phyloP scores from a whole-genome alignment of 176 grass and related monocot species.

The Aegilops bicornis region DNA sequence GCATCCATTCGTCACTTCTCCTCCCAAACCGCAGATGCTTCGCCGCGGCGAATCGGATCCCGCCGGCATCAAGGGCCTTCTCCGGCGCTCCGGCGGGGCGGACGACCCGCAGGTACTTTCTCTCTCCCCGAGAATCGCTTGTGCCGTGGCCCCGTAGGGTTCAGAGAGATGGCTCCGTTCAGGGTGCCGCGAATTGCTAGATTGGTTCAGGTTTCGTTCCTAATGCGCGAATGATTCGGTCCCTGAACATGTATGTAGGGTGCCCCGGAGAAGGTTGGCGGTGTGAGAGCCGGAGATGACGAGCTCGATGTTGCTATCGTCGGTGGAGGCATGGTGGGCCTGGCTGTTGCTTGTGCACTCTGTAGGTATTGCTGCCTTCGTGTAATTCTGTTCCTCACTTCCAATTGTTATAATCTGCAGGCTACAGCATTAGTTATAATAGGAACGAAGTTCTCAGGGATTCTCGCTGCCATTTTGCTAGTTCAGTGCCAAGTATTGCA shows the following conservation, averaged over 20 bases:
- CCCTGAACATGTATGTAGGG: conserved; percentile 23
- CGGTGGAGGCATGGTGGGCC: conserved; percentile 93
- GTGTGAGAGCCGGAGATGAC: conserved; percentile 20
- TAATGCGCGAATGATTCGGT: not conserved
- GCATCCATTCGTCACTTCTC: not conserved
- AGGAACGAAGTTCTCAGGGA: not conserved
- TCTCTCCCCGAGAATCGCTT: not conserved
- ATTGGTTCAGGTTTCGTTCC: not conserved
- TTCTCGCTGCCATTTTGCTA: too few relatives aligned
- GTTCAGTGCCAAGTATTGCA: not conserved
- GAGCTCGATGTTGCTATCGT: conserved; percentile 79
- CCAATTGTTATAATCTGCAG: not conserved
- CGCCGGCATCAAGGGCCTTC: conserved; percentile 20
- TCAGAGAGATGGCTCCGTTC: not conserved
- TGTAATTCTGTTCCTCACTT: not conserved
- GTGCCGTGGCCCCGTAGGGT: not conserved
- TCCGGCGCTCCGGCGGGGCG: not conserved
- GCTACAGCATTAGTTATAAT: not conserved
- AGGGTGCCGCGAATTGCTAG: not conserved
- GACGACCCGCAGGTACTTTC: conserved; percentile 14
- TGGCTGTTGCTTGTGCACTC: conserved; percentile 84
- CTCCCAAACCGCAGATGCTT: conserved; percentile 29
- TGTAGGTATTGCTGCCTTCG: conserved; percentile 71
- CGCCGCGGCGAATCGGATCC: conserved; percentile 33
- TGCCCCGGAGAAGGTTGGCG: conserved; percentile 18